phyloP scores from a whole-genome alignment of 192 early-diverging fungal genomes.

The Diversispora epigaea region DNA sequence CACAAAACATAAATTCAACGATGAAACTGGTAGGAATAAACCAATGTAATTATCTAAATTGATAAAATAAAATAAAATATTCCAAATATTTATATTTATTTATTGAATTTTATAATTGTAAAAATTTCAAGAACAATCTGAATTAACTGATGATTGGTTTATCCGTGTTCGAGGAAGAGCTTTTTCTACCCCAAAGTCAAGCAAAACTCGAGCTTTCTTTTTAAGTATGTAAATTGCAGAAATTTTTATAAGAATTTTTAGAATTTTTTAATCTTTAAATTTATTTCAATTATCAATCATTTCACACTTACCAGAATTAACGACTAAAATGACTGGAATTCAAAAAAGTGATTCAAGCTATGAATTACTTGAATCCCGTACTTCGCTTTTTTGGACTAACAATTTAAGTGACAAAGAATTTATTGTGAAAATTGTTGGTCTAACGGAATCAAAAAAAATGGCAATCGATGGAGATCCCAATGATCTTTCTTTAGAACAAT shows the following conservation, averaged over 20 bases:
- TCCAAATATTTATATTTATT: too few relatives aligned
- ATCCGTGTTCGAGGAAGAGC: constrained; percentile 50
- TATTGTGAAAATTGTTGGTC: constrained; percentile 13
- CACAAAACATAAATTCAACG: constrained; percentile 14
- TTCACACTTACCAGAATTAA: neutral
- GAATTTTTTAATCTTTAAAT: neutral
- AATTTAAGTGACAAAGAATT: constrained; percentile 20
- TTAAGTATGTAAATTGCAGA: constrained; percentile 36
- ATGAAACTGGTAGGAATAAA: neutral
- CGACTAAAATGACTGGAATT: constrained; percentile 12
- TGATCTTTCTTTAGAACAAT: neutral
- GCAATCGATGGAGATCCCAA: constrained; percentile 33
- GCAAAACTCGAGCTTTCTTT: constrained; percentile 36
- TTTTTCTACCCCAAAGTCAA: constrained; percentile 40
- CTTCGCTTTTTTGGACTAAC: constrained; percentile 26
- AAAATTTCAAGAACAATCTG: neutral
- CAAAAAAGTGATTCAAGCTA: constrained; percentile 27
- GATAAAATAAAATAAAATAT: neutral
- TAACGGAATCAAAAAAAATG: constrained; percentile 31
- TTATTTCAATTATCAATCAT: neutral
- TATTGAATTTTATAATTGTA: neutral
- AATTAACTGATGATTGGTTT: constrained; percentile 37
- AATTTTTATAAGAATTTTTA: neutral
- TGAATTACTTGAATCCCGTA: constrained; percentile 27
- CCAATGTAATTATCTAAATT: neutral